phyloP scores from a whole-genome alignment of 2,329 filamentous ascomycete species.

The Pyrenophora seminiperda region DNA sequence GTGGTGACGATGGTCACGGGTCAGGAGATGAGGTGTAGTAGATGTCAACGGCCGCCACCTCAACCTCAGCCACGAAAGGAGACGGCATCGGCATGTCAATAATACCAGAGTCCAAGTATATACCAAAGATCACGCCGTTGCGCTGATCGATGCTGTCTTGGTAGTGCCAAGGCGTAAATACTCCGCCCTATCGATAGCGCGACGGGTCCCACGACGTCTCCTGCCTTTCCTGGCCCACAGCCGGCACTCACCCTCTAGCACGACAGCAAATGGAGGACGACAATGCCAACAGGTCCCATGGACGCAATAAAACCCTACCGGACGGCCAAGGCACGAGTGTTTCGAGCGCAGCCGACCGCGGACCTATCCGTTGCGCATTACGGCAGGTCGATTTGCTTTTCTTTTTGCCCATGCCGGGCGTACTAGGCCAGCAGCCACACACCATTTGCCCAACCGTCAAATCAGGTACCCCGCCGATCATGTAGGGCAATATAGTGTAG shows the following conservation, averaged over 20 bases:
- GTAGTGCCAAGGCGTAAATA: conserved; percentile 1
- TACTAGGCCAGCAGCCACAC: neutral
- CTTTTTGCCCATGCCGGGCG: conserved; percentile 5
- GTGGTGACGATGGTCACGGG: no score
- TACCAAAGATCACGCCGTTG: neutral
- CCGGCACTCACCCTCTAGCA: neutral
- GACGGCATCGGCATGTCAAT: neutral
- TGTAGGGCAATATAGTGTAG: conserved; percentile 10
- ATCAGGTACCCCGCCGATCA: conserved; percentile 2
- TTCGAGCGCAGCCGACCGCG: conserved; percentile 4
- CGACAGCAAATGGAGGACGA: conserved; percentile 1
- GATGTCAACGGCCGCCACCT: no score
- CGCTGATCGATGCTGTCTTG: conserved; percentile 8
- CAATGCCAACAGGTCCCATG: conserved; percentile 1
- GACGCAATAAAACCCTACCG: neutral
- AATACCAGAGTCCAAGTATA: neutral
- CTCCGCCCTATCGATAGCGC: conserved; percentile 9
- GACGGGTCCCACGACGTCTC: conserved; percentile 1
- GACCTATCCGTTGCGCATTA: conserved; percentile 6
- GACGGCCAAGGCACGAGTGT: conserved; percentile 4
- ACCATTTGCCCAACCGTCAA: conserved; percentile 4
- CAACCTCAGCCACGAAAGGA: neutral
- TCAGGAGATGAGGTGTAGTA: no score
- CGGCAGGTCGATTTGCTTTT: conserved; percentile 13
- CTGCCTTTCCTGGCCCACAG: conserved; percentile 13